Percentiles rank a stretch among this genome's conserved stretches.
phyloP scores from a whole-genome alignment of 179 eudicot species.

The Patellifolia procumbens region DNA sequence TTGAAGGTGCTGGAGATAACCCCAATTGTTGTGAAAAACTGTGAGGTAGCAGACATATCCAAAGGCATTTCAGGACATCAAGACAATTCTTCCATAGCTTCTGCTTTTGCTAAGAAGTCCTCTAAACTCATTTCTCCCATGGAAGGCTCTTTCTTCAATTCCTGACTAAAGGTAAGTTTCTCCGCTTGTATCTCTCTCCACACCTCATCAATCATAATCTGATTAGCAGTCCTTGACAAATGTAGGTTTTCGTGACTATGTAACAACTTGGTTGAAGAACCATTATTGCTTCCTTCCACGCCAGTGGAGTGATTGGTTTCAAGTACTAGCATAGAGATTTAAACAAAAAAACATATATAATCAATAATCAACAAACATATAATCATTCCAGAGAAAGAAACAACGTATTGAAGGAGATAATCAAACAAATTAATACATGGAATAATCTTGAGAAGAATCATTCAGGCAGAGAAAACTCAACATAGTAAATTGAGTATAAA shows the following conservation, averaged over 20 bases:
- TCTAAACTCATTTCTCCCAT: too few relatives aligned
- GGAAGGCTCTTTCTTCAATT: conserved; percentile 45
- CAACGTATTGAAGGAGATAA: too few relatives aligned
- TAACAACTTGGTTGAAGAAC: conserved; percentile 41
- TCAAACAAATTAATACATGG: too few relatives aligned
- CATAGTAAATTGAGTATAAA: too few relatives aligned
- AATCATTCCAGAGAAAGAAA: too few relatives aligned
- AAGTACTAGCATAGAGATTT: too few relatives aligned
- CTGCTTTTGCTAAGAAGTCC: too few relatives aligned
- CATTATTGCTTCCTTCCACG: conserved; percentile 31
- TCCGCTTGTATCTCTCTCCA: conserved; percentile 68
- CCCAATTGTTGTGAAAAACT: conserved; percentile 39
- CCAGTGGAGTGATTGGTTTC: too few relatives aligned
- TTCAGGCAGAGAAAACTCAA: too few relatives aligned
- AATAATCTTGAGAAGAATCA: too few relatives aligned
- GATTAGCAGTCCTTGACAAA: conserved; percentile 46
- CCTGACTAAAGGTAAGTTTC: conserved; percentile 37
- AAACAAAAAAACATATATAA: too few relatives aligned
- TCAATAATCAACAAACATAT: too few relatives aligned
- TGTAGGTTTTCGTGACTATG: conserved; percentile 47
- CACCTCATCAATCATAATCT: conserved; percentile 62
- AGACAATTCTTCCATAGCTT: conserved; percentile 47
- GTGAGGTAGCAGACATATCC: conserved; percentile 40
- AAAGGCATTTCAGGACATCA: conserved; percentile 41
- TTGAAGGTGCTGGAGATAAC: conserved; percentile 49